phyloP scores from a whole-genome alignment of 129 eudicot genomes.

The Helianthus annuus region HanXRQr2.0-SUNRISE NC_035440.2:2657051-2657550 shows the following conservation, averaged over 20 bases:
- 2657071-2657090: background rate
- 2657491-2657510: no score
- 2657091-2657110: background rate
- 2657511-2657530: no score
- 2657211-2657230: conserved; percentile 40
- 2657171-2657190: conserved; percentile 13
- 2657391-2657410: conserved; percentile 99
- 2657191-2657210: conserved; percentile 42
- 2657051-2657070: background rate
- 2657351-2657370: conserved; percentile 33
- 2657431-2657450: conserved; percentile 41
- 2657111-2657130: background rate
- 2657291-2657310: conserved; percentile 45
- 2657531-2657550: background rate
- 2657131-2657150: conserved; percentile 6
- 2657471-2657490: background rate
- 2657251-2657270: conserved; percentile 39
- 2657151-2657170: background rate
- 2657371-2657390: conserved; percentile 50
- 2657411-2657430: conserved; percentile 72
- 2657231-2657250: conserved; percentile 29
- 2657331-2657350: conserved; percentile 29
- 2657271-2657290: conserved; percentile 59
- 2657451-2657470: no score
- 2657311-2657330: conserved; percentile 23